These are phyloP conservation scores for Colletotrichum sublineola DNA, from an alignment of 2,329 filamentous ascomycete genomes.

Conservation along the genomic window DNA sequence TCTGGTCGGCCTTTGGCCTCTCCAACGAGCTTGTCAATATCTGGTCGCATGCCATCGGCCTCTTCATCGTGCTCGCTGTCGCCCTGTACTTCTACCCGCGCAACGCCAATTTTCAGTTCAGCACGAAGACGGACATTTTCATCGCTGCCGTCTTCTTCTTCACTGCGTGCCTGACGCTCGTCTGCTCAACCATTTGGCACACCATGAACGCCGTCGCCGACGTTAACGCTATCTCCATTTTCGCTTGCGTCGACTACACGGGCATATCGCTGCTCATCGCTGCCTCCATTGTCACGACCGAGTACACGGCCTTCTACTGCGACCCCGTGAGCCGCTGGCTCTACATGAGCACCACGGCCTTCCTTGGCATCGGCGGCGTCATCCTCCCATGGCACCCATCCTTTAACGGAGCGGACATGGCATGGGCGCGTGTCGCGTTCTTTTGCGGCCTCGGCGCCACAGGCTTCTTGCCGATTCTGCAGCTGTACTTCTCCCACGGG, in stretches of 20 bases:
- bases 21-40: conserved; percentile 98
- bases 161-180: conserved; percentile 92
- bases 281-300: conserved; percentile 96
- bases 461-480: conserved; percentile 88
- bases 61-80: conserved; percentile 87
- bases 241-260: conserved; percentile 98
- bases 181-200: conserved; percentile 97
- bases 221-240: conserved; percentile 89
- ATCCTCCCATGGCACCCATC: conserved; percentile 95
- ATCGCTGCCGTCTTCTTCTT: conserved; percentile 97
- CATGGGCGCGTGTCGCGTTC: conserved; percentile 92
- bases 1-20: conserved; percentile 84
- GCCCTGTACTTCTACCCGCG: conserved; percentile 97
- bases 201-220: conserved; percentile 98
- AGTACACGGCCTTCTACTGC: conserved; percentile 99
- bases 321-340: conserved; percentile 87
- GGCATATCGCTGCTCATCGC: conserved; percentile 96
- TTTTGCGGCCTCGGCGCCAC: conserved; percentile 90
- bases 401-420: conserved; percentile 94
- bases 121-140: conserved; percentile 88
- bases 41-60: conserved; percentile 92
- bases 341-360: conserved; percentile 86
- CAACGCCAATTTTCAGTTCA: conserved; percentile 86
- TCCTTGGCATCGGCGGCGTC: conserved; percentile 87
- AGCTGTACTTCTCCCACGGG: conserved; percentile 84